Evolutionary conservation across 352 stramenopile species (phyloP).

Genomic region (Globisporangium cystogenes): DNA sequence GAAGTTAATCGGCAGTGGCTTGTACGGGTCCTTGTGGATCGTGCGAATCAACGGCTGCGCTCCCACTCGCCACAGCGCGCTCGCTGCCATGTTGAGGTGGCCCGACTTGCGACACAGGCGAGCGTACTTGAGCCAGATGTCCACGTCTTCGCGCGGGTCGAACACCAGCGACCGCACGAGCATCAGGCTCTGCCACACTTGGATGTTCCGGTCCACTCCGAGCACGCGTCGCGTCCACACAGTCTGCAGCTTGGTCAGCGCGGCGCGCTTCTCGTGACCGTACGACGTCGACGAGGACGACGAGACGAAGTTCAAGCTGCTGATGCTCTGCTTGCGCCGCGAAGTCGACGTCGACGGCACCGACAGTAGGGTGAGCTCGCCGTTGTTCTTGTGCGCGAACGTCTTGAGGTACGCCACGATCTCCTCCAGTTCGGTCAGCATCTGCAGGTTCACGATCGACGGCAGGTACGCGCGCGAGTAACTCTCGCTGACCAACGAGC

Average conservation of each 20-base stretch:
- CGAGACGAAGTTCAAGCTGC: conserved; percentile 75
- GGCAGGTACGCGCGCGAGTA: conserved; percentile 96
- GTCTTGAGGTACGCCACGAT: conserved; percentile 82
- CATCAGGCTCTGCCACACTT: conserved; percentile 95
- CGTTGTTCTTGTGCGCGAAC: conserved; percentile 76
- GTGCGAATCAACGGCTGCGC: conserved; percentile 76
- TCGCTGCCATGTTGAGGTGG: conserved; percentile 82
- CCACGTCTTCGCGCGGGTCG: conserved; percentile 84
- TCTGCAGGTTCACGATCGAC: conserved; percentile 97
- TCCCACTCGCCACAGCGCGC: conserved; percentile 74
- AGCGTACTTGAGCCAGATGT: conserved; percentile 94
- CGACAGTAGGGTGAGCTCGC: conserved; percentile 66
- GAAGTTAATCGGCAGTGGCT: conserved; percentile 66
- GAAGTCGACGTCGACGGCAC: conserved; percentile 25
- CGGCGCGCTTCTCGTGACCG: conserved; percentile 62
- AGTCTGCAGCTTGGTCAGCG: conserved; percentile 70
- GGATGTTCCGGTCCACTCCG: conserved; percentile 92
- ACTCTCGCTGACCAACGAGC: conserved; percentile 95
- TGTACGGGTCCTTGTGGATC: conserved; percentile 61
- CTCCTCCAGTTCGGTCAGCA: conserved; percentile 95
- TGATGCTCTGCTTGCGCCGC: conserved; percentile 70
- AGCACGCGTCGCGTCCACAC: conserved; percentile 89
- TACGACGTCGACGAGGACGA: conserved; percentile 70
- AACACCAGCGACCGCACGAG: conserved; percentile 93
- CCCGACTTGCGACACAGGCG: conserved; percentile 89